These are phyloP conservation scores for Colletotrichum paranaense DNA, from an alignment of 2,329 filamentous ascomycete genomes.

Conservation along the genomic window DNA sequence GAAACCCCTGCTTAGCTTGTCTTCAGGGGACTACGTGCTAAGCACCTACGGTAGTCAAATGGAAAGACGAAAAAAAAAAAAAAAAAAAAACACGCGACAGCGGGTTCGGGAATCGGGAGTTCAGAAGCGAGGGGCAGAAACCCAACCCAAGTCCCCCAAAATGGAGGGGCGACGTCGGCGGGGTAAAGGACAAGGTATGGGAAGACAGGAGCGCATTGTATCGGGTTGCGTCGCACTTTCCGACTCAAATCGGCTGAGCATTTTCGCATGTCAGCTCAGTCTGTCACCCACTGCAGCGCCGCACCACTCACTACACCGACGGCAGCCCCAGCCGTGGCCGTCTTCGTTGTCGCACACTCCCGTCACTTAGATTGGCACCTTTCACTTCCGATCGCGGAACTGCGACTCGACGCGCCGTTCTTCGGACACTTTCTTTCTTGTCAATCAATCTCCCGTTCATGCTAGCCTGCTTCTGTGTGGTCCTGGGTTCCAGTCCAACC, in stretches of 20 bases:
- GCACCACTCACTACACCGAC: no score
- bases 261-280: slow-evolving; percentile 1
- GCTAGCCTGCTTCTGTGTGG: not conserved
- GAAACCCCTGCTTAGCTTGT: slow-evolving; percentile 9
- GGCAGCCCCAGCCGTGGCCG: not conserved
- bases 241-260: slow-evolving; percentile 7
- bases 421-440: slow-evolving; percentile 12
- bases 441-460: slow-evolving; percentile 14
- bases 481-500: slow-evolving; percentile 7
- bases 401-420: slow-evolving; percentile 22
- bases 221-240: slow-evolving; percentile 27
- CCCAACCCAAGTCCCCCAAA: no score
- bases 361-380: not conserved
- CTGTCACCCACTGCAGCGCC: not conserved
- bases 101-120: slow-evolving; percentile 10
- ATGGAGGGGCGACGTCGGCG: not conserved
- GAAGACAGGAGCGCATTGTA: slow-evolving; percentile 18
- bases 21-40: no score
- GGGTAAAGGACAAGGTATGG: not conserved
- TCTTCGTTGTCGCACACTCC: not conserved
- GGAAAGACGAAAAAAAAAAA: not conserved
- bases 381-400: slow-evolving; percentile 30
- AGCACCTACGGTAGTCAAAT: no score
- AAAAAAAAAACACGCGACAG: not conserved
- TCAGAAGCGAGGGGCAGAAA: not conserved